Base-by-base conservation (phyloP, 305 asterid species). In the Salvia sclarea region DNA sequence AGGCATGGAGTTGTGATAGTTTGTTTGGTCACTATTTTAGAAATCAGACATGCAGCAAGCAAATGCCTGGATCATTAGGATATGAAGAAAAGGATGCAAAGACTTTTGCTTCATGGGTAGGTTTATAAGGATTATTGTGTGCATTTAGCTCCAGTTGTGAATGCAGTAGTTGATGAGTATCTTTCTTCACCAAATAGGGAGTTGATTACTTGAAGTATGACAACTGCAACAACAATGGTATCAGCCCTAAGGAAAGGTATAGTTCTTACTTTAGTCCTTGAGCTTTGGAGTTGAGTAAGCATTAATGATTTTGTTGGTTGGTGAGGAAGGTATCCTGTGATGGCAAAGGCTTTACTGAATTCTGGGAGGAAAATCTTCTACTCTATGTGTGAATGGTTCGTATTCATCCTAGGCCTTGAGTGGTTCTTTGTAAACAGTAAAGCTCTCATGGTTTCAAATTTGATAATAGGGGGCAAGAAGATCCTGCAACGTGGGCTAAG, bases 401-500 rank as follows among this genome's bases (percentile, higher is more conserved):
- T 7, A 38, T 10, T 38, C 44, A 38, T 38, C 44, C 14, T 38
- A 9, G 14, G 2, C 8, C 9, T 33, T 33, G 9, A 33, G 9
- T 33, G 9, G 9, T 33, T 33, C 38, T 5, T 33, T 33, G 38
- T 33, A 33, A 30, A 30, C 6, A 30, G 35, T 3, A 4, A 35
- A 35, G 40, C 11, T 8, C 2, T 8, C 41, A 1, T 37, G 12
- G 4, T 10, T 38, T 31, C 49, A 8, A 11, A 38, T 10, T 10
- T 70, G 11, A 38, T 64, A 92, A 38, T 64, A 92, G 98, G 99
- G 99, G 99, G 5, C 78, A 72, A 40, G 91, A 89, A 28, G 89
- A 94, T 81, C 99, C 99, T 41, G 99, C 99, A 17, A 91, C 98
- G 49, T 94, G 99, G 99, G 99, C 93, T 31, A 79, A 80, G 64